These are phyloP conservation scores for Talaromyces borbonicus DNA, from an alignment of 495 filamentous ascomycete genomes.

Conservation along the genomic window DNA sequence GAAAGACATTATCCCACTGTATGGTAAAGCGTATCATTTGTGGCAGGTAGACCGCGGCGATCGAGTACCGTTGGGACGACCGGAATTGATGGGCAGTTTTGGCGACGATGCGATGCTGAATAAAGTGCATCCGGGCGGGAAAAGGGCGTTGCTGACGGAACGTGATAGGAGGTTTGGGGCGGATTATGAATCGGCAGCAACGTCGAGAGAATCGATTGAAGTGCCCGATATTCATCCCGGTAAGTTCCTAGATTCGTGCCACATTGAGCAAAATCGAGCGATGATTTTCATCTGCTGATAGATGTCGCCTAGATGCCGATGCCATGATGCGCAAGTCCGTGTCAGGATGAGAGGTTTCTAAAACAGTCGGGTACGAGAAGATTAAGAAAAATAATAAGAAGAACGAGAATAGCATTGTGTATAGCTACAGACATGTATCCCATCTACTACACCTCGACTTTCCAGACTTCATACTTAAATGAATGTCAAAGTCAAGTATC, in stretches of 20 bases:
- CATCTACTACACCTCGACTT: conserved; percentile 32
- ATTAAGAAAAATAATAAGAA: not conserved
- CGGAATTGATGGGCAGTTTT: conserved; percentile 71
- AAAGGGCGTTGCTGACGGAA: conserved; percentile 49
- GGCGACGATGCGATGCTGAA: conserved; percentile 45
- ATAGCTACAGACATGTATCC: conserved; percentile 26
- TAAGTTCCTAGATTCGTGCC: conserved; percentile 15
- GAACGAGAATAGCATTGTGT: not conserved
- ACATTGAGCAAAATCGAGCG: not conserved
- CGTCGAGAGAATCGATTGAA: conserved; percentile 50
- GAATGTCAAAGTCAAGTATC: conserved; percentile 35
- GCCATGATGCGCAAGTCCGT: conserved; percentile 11
- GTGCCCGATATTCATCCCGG: conserved; percentile 49
- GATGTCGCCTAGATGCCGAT: conserved; percentile 51
- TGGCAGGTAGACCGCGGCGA: conserved; percentile 86
- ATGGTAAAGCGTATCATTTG: conserved; percentile 86
- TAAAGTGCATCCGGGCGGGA: conserved; percentile 46
- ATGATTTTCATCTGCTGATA: not conserved
- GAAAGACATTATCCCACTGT: conserved; percentile 58
- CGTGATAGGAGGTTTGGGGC: conserved; percentile 58
- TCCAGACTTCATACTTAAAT: conserved; percentile 44
- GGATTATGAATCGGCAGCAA: conserved; percentile 50
- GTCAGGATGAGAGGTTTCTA: not conserved
- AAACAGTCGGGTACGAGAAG: too few relatives aligned
- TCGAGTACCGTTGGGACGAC: conserved; percentile 60